Evolutionary conservation across 805 yeast species (phyloP), one percentile per base, ranked within the genome.

Genomic region (Metschnikowia borealis): DNA sequence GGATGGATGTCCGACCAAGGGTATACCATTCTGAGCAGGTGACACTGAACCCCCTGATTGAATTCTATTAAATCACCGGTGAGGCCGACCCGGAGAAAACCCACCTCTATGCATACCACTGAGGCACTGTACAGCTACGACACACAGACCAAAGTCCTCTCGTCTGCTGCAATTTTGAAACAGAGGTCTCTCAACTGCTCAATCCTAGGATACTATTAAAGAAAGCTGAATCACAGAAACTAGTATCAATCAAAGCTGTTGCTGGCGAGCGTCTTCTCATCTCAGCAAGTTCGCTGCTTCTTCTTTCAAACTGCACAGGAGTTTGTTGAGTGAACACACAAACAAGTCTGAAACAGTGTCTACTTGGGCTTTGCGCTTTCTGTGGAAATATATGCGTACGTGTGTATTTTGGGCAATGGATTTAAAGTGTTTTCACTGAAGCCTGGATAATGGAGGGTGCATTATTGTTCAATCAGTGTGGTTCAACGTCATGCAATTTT

Each of bases 191-290:
- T 21, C 61, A 57, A 26, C 41, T 60, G 29, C 51, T 68, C n/a
- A 54, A 61, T 10, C 55, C 68, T 31, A 51, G 48, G 7, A 35
- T 58, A 6, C 46, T 66, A 35, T 42, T 62, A 37, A 51, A 48
- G 13, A 50, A 37, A 6, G 40, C 48, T 6, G 17, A 38, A 20
- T 37, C 49, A 8, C 39, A 41, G 3, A 52, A 44, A 7, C 51
- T 52, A 26, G 54, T 61, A 14, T 69, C 81, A 1, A 64, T 78
- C 29, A 48, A 60, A 34, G 63, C 75, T 3, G 75, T 76, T 3
- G 68, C 79, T 37, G 62, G 74, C 13, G 79, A 77, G 55, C 68
- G 85, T 55, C 55, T 79, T 15, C 61, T 80, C 10, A 54, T 80
- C 8, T 64, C 80, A 0, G 62, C 65, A 47, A 69, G 69, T 26